Percentiles rank a stretch among this genome's conserved stretches.
phyloP scores from a whole-genome alignment of 495 filamentous ascomycete species.

The Platismatia glauca region DNA sequence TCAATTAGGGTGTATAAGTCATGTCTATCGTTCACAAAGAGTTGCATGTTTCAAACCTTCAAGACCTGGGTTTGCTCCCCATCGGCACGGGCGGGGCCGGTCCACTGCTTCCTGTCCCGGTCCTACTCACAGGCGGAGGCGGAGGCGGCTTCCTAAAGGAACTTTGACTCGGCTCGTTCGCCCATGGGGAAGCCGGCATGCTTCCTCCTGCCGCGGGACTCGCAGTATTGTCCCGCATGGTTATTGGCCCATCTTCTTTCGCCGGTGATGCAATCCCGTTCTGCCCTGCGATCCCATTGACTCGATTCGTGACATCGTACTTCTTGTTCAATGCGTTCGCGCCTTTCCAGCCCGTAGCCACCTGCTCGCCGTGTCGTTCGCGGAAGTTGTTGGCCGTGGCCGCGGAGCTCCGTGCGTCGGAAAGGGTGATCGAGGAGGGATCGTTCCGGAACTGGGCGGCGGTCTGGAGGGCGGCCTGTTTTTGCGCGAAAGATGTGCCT shows the following conservation, averaged over 20 bases:
- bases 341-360: conserved; percentile 54
- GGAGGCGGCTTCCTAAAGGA: conserved; percentile 15
- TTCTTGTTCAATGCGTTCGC: conserved; percentile 49
- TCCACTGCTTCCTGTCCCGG: neutral
- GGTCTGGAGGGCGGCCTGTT: conserved; percentile 51
- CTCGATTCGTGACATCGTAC: conserved; percentile 27
- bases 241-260: neutral
- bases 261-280: neutral
- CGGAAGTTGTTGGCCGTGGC: conserved; percentile 64
- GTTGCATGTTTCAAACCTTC: neutral
- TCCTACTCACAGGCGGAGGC: conserved; percentile 12
- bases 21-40: neutral
- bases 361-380: conserved; percentile 62
- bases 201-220: neutral
- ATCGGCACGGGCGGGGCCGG: conserved; percentile 16
- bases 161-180: conserved; percentile 12
- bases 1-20: conserved; percentile 6
- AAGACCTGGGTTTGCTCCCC: conserved; percentile 18
- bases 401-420: conserved; percentile 45
- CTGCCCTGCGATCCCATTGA: conserved; percentile 11
- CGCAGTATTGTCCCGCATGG: neutral
- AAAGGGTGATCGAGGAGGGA: conserved; percentile 48
- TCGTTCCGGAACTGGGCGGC: conserved; percentile 46
- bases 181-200: conserved; percentile 14
- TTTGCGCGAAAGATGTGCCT: conserved; percentile 50